Conservation (phyloP, 192 early-diverging fungal species). For the Phlyctochytrium bullatum region DNA sequence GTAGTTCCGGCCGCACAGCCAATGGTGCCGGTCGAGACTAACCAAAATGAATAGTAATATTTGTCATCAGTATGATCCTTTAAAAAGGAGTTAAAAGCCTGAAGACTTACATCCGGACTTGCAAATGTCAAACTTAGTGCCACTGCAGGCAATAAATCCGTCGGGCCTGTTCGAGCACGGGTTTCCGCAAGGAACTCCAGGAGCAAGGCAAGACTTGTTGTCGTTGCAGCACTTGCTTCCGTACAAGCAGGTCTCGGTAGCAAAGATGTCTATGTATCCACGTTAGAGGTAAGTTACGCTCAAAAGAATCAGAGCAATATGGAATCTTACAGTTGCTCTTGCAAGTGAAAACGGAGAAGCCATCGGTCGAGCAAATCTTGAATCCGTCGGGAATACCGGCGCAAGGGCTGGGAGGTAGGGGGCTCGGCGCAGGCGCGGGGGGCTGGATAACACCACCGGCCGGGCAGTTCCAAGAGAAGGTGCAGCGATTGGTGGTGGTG, state of each 20-base stretch:
- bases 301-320: neutral
- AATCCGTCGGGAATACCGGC: constrained; percentile 1
- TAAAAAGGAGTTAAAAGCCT: neutral
- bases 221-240: constrained; percentile 4
- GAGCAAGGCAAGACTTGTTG: neutral
- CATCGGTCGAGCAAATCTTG: constrained; percentile 6
- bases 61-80: neutral
- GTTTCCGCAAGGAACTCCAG: neutral
- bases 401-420: neutral
- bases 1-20: neutral
- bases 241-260: constrained; percentile 9
- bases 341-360: constrained; percentile 3
- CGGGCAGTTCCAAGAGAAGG: neutral
- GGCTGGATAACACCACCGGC: neutral
- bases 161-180: neutral
- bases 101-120: neutral
- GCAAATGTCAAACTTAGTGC: constrained; percentile 6
- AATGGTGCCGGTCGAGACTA: neutral
- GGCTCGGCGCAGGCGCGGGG: neutral
- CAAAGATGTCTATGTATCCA: neutral
- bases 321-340: neutral
- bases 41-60: neutral
- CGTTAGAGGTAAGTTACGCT: neutral
- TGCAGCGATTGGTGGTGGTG: constrained; percentile 4
- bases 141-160: neutral